Conservation (phyloP, 2,329 filamentous ascomycete species). For the Sarocladium oryzae region DNA sequence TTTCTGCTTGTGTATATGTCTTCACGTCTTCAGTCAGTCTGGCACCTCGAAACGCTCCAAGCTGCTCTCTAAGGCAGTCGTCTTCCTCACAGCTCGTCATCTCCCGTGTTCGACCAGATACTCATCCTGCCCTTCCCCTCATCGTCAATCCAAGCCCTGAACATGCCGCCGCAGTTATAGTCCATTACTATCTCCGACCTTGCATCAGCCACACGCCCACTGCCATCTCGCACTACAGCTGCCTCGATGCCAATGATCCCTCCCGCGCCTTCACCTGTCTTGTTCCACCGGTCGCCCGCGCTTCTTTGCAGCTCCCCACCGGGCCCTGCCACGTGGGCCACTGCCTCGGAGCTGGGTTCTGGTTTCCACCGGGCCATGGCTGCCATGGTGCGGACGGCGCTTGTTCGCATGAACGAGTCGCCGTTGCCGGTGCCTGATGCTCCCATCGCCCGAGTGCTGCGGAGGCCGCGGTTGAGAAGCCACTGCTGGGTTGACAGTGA, state of each 20-base stretch:
- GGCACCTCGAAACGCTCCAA: too few relatives aligned
- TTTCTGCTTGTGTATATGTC: too few relatives aligned
- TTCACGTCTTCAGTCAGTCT: too few relatives aligned
- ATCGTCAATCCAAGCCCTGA: constrained; percentile 68
- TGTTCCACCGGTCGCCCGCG: constrained; percentile 66
- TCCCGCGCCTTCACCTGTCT: constrained; percentile 72
- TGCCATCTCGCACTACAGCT: constrained; percentile 36
- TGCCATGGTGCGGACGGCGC: constrained; percentile 64
- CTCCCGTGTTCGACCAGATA: constrained; percentile 25
- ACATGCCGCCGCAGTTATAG: constrained; percentile 86
- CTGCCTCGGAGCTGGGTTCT: constrained; percentile 37
- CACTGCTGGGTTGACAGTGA: constrained; percentile 16
- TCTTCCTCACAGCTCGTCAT: constrained; percentile 14
- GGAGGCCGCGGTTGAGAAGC: not conserved
- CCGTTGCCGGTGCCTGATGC: constrained; percentile 82
- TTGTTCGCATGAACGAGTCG: constrained; percentile 73
- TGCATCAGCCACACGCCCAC: constrained; percentile 34
- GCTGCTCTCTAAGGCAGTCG: not conserved
- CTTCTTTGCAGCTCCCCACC: constrained; percentile 68
- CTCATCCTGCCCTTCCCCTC: constrained; percentile 50
- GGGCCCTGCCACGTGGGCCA: constrained; percentile 57
- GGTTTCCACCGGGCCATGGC: constrained; percentile 62
- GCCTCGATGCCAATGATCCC: constrained; percentile 79
- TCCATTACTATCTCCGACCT: constrained; percentile 59
- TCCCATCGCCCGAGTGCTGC: constrained; percentile 36